Base-by-base conservation (phyloP, 495 filamentous ascomycete genomes). In the Penicillium pancosmium region DNA sequence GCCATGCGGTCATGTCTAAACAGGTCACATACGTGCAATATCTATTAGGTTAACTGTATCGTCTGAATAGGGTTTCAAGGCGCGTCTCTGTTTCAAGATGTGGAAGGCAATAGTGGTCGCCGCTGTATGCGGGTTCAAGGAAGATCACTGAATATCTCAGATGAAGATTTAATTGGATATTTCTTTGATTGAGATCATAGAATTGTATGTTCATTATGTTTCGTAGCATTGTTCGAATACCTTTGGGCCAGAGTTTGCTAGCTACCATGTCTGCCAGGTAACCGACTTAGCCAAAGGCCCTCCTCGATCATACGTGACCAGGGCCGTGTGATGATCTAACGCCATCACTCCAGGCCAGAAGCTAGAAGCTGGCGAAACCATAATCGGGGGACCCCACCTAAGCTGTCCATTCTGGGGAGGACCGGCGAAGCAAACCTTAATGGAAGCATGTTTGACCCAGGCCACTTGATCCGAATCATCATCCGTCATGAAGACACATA, bases 401-500 rank as follows among this genome's bases (percentile, higher is more conserved):
- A 79, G 69, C 2, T 60, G 65, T 2, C 78, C 78, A 48, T 77
- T 66, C 5, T 64, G 57, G 15, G 77, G 77, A 4, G 72, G 68
- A 1, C 52, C 61, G 0, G 61, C 76, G 56, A 76, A 78, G 8
- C 76, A 67, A 15, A 69, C 69, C 60, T 79, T 80, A 44, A 78
- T 73, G 12, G 69, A 59, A 19, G 76, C 75, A 58, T 77, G 70
- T 47, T 72, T 69, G 3, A 72, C 70, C 77, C 75, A 78, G 5
- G 70, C 52, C 15, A 76, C 71, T 34, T 70, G 44, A 0, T 52
- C 12, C 0, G 64, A 68, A 34, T 85, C 82, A 57, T 88, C 85
- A 59, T 88, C 81, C 1, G 84, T 88, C 81, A 85, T 83, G 63
- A 88, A 88, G 34, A 81, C 80, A 0, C 76, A 76, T 2, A 82